phyloP scores from a whole-genome alignment of 2,329 filamentous ascomycete genomes.

The Fusarium sp. region DNA sequence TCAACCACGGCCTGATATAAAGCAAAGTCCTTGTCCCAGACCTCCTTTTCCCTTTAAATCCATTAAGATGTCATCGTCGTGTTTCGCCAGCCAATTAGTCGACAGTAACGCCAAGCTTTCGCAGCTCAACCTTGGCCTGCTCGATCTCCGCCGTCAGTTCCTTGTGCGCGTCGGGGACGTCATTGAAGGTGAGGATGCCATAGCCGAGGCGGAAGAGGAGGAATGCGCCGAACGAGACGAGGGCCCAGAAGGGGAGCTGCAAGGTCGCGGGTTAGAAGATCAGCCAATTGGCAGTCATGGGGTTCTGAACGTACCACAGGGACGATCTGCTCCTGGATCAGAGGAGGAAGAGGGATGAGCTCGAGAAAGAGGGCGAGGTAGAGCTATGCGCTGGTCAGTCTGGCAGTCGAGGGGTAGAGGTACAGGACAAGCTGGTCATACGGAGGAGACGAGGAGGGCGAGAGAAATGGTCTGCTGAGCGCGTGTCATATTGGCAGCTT shows the following conservation, averaged over 20 bases:
- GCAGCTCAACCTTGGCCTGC: constrained; percentile 77
- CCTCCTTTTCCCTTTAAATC: constrained; percentile 36
- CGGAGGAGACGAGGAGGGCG: constrained; percentile 86
- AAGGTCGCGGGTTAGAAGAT: not conserved
- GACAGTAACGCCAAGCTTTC: constrained; percentile 79
- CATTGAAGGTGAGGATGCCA: constrained; percentile 96
- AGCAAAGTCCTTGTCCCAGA: not conserved
- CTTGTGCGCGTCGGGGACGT: constrained; percentile 88
- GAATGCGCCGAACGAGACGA: constrained; percentile 91
- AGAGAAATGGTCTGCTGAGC: constrained; percentile 93
- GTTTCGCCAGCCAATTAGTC: constrained; percentile 61
- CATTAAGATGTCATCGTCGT: constrained; percentile 27
- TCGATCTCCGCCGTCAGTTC: constrained; percentile 90
- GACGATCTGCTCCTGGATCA: constrained; percentile 85
- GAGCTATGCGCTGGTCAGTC: constrained; percentile 66
- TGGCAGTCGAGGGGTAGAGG: constrained; percentile 22
- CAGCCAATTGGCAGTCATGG: not conserved
- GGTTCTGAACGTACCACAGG: constrained; percentile 76
- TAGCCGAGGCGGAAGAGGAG: constrained; percentile 91
- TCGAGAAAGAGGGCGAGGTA: constrained; percentile 89
- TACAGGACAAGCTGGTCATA: constrained; percentile 58
- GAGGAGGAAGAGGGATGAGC: constrained; percentile 80
- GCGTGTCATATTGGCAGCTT: constrained; percentile 79
- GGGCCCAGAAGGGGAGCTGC: constrained; percentile 90
- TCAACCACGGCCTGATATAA: constrained; percentile 3